phyloP scores from a whole-genome alignment of 768 basidiomycete genomes.

The Cystofilobasidium capitatum region DNA sequence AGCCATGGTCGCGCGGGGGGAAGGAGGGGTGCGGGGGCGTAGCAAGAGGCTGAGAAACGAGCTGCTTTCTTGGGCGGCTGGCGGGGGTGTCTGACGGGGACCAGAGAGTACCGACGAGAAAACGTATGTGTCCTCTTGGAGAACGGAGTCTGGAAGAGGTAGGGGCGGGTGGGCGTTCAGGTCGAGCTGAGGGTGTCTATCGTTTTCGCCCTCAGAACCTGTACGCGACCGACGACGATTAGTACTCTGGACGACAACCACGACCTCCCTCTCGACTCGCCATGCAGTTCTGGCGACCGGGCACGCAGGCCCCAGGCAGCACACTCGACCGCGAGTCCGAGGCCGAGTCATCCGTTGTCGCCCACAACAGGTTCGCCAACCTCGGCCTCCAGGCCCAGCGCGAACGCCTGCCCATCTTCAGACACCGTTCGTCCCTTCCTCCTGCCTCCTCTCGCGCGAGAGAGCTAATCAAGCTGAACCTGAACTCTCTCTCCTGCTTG shows the following conservation, averaged over 20 bases:
- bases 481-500: not conserved
- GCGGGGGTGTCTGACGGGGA: no score
- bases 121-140: no score
- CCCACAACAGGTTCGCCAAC: constrained; percentile 44
- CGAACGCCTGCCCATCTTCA: constrained; percentile 76
- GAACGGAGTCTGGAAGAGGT: no score
- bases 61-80: no score
- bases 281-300: constrained; percentile 73
- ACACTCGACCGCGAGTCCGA: constrained; percentile 73
- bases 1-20: constrained; percentile 8
- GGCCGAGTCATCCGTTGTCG: constrained; percentile 61
- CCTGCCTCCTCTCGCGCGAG: not conserved
- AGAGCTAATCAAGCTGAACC: not conserved
- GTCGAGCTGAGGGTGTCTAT: no score
- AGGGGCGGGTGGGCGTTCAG: no score
- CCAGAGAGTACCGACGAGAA: no score
- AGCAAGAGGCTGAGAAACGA: not conserved
- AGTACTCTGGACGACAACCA: no score
- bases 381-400: constrained; percentile 65
- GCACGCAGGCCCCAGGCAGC: constrained; percentile 72
- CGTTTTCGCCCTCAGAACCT: no score
- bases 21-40: not conserved
- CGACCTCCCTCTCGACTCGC: no score
- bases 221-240: no score
- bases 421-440: constrained; percentile 57